These are phyloP conservation scores for Nakazawaea laoshanensis DNA, from an alignment of 805 yeast species.

Conservation along the genomic window DNA sequence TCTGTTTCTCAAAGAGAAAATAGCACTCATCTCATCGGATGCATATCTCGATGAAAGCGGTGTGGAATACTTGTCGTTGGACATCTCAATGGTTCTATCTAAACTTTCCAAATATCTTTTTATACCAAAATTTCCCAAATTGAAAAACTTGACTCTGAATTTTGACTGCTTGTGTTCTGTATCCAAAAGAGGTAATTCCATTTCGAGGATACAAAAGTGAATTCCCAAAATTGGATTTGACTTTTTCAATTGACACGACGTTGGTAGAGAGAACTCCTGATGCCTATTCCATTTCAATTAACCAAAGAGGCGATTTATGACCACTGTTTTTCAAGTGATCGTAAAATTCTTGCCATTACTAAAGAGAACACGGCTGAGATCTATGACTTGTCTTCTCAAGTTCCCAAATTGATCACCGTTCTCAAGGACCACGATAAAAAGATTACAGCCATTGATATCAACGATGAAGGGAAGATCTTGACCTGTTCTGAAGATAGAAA, in stretches of 20 bases:
- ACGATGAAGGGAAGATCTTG: slow-evolving; percentile 81
- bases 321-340: slow-evolving; percentile 76
- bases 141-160: too few relatives aligned
- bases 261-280: slow-evolving; percentile 30
- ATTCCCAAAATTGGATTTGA: too few relatives aligned
- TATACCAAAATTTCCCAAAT: too few relatives aligned
- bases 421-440: slow-evolving; percentile 86
- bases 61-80: slow-evolving; percentile 76
- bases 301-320: slow-evolving; percentile 86
- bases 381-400: slow-evolving; percentile 47
- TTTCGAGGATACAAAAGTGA: too few relatives aligned
- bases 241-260: too few relatives aligned
- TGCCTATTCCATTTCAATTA: slow-evolving; percentile 46
- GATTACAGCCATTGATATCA: slow-evolving; percentile 90
- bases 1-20: slow-evolving; percentile 89
- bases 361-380: slow-evolving; percentile 70
- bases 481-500: slow-evolving; percentile 98
- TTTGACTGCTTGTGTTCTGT: too few relatives aligned
- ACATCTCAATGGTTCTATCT: too few relatives aligned
- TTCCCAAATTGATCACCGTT: slow-evolving; percentile 56
- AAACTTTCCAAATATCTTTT: too few relatives aligned
- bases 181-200: too few relatives aligned
- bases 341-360: slow-evolving; percentile 64
- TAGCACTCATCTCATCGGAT: slow-evolving; percentile 89
- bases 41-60: slow-evolving; percentile 97